Conservation (phyloP, 176 grass and related monocot species). For the Triticum urartu region DNA sequence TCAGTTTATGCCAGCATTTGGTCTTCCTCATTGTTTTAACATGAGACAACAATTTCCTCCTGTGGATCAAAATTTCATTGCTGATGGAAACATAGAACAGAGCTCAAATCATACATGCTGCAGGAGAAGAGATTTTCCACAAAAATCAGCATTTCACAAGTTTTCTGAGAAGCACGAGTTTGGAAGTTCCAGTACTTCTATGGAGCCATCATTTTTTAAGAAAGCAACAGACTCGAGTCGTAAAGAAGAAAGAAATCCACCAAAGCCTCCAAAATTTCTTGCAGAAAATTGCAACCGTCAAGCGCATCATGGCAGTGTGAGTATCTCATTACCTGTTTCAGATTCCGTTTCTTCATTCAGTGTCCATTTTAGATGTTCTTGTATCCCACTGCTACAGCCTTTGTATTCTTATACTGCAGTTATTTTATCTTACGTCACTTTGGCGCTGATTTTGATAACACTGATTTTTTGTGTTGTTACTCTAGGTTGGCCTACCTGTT, state of each 20-base stretch:
- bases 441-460: slow-evolving; percentile 33
- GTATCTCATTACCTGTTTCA: slow-evolving; percentile 31
- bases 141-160: slow-evolving; percentile 50
- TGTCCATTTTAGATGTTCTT: slow-evolving; percentile 17
- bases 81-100: slow-evolving; percentile 54
- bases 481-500: slow-evolving; percentile 76
- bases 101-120: slow-evolving; percentile 39
- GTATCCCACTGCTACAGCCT: slow-evolving; percentile 4
- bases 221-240: slow-evolving; percentile 40
- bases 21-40: slow-evolving; percentile 51
- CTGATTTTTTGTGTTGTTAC: slow-evolving; percentile 32
- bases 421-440: slow-evolving; percentile 24
- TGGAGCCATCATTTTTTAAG: slow-evolving; percentile 52
- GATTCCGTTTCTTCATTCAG: slow-evolving; percentile 1
- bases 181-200: slow-evolving; percentile 41
- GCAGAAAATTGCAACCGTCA: slow-evolving; percentile 29
- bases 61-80: slow-evolving; percentile 43
- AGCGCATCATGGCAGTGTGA: slow-evolving; percentile 30
- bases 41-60: slow-evolving; percentile 63
- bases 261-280: slow-evolving; percentile 53
- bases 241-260: slow-evolving; percentile 40
- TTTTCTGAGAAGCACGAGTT: slow-evolving; percentile 61
- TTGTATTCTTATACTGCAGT: slow-evolving; percentile 3
- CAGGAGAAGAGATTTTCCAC: slow-evolving; percentile 68
- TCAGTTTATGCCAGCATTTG: slow-evolving; percentile 55